These are phyloP conservation scores for Fusarium austroafricanum DNA, from an alignment of 2,329 filamentous ascomycete species.

Conservation along the genomic window DNA sequence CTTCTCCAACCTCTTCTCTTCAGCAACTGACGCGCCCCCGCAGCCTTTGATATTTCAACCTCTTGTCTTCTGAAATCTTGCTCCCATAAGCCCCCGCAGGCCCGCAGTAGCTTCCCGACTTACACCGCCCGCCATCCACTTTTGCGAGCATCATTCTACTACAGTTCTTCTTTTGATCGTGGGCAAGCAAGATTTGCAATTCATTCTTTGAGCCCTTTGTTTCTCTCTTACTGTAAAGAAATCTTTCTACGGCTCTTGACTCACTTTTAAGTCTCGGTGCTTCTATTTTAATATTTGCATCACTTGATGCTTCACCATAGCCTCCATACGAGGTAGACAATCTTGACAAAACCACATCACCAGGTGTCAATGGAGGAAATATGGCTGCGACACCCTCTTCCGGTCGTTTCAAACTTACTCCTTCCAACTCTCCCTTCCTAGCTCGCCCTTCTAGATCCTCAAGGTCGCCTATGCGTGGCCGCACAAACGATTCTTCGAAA, in stretches of 20 bases:
- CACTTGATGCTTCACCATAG: conserved; percentile 23
- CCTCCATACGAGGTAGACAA: conserved; percentile 17
- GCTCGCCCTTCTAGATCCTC: conserved; percentile 69
- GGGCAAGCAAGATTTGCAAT: conserved; percentile 13
- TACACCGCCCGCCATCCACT: conserved; percentile 46
- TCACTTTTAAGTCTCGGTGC: conserved; percentile 1
- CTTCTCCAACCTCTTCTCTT: conserved; percentile 15
- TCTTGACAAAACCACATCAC: conserved; percentile 18
- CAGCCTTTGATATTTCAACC: conserved; percentile 30
- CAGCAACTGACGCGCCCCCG: conserved; percentile 26
- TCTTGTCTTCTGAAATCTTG: conserved; percentile 25
- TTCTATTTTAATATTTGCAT: conserved; percentile 3
- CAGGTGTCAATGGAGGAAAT: conserved; percentile 63
- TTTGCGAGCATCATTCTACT: conserved; percentile 42
- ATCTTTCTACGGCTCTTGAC: neutral
- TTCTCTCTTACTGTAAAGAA: conserved; percentile 4
- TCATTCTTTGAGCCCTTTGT: conserved; percentile 7
- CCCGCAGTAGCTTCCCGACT: conserved; percentile 43
- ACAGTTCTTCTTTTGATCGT: conserved; percentile 16
- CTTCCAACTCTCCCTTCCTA: conserved; percentile 79
- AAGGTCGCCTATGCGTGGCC: conserved; percentile 70
- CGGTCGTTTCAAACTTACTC: conserved; percentile 75
- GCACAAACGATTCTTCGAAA: conserved; percentile 65
- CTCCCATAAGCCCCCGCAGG: conserved; percentile 33
- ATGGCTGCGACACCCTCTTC: conserved; percentile 70